phyloP scores from a whole-genome alignment of 2,329 filamentous ascomycete species.

The Fusarium chaquense region DNA sequence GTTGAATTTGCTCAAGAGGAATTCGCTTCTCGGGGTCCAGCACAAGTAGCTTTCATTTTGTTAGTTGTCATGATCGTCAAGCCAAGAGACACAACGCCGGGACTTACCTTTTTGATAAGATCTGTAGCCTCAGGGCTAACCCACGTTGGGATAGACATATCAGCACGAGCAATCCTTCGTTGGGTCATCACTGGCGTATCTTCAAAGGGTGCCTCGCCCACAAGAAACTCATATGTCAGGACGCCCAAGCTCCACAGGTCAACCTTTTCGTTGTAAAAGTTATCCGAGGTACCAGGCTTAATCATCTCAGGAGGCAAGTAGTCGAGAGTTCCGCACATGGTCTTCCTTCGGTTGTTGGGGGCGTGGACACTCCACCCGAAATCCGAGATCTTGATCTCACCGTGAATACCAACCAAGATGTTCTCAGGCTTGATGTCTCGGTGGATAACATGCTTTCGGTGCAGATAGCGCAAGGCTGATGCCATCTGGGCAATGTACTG shows the following conservation, averaged over 20 bases:
- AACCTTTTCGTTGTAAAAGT: conserved; percentile 94
- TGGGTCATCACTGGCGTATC: conserved; percentile 96
- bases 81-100: not conserved
- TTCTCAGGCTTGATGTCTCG: conserved; percentile 98
- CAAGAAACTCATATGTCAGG: conserved; percentile 94
- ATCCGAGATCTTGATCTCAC: conserved; percentile 98
- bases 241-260: conserved; percentile 97
- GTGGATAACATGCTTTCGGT: conserved; percentile 98
- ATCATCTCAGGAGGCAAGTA: conserved; percentile 99
- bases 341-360: conserved; percentile 91
- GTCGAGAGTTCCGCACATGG: conserved; percentile 97
- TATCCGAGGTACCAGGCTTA: conserved; percentile 81
- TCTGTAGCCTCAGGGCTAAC: conserved; percentile 92
- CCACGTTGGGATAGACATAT: conserved; percentile 93
- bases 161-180: conserved; percentile 84
- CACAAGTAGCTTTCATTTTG: conserved; percentile 77
- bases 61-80: conserved; percentile 38
- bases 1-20: conserved; percentile 86
- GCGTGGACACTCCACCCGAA: conserved; percentile 99
- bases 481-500: conserved; percentile 92
- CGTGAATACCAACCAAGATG: conserved; percentile 94
- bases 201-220: conserved; percentile 96
- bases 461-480: conserved; percentile 85
- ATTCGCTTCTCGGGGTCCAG: conserved; percentile 95
- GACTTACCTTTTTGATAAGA: conserved; percentile 85